Percentiles rank a stretch among this genome's conserved stretches.
Conservation (phyloP, 2,329 filamentous ascomycete genomes). For the Sphaerulina populicola region DNA sequence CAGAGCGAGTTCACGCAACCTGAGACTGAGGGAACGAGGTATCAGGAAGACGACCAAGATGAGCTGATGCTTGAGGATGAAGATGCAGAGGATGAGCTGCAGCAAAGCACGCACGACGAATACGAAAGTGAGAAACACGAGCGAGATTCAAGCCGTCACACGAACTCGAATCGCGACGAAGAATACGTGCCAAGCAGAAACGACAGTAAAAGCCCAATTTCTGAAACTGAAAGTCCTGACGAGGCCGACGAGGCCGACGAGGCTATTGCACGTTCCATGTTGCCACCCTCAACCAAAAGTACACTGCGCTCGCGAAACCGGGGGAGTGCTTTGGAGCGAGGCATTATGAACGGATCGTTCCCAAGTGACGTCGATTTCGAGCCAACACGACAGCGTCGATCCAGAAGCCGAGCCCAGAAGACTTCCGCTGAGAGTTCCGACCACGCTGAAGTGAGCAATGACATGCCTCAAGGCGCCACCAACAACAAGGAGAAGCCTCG, state of each 20-base stretch:
- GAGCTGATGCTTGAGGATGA: conserved; percentile 13
- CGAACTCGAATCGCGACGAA: conserved; percentile 1
- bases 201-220: conserved; percentile 13
- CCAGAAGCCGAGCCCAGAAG: neutral
- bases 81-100: conserved; percentile 7
- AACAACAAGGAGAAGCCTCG: conserved; percentile 9
- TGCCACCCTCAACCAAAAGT: neutral
- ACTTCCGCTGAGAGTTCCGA: neutral
- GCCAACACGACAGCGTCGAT: neutral
- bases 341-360: conserved; percentile 7
- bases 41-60: conserved; percentile 15
- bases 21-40: conserved; percentile 25
- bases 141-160: neutral
- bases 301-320: neutral
- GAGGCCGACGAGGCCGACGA: conserved; percentile 1
- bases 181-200: conserved; percentile 6
- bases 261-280: neutral
- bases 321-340: conserved; percentile 1
- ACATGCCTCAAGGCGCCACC: conserved; percentile 23
- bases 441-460: conserved; percentile 13
- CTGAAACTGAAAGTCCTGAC: conserved; percentile 7
- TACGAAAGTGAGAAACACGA: neutral
- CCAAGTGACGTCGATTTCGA: conserved; percentile 6
- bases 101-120: conserved; percentile 6
- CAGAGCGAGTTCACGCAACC: conserved; percentile 23